phyloP scores from a whole-genome alignment of 345 rosid species.

The Syzygium oleosum region DNA sequence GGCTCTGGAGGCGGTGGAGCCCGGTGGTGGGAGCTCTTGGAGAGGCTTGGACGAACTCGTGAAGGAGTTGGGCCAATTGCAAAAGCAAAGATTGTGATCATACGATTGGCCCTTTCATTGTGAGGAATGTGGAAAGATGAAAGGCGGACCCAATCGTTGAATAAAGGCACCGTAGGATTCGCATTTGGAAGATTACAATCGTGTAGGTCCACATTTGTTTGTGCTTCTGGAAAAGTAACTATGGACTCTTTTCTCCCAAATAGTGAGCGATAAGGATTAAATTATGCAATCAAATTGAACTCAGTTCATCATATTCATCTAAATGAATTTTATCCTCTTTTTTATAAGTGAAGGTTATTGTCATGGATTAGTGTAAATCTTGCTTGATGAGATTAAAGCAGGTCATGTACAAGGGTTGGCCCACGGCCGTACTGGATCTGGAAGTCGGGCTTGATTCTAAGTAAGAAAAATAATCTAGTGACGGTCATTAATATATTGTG shows the following conservation, averaged over 20 bases:
- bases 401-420: background rate
- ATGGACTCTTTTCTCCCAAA: background rate
- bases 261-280: too few relatives aligned
- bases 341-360: background rate
- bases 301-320: background rate
- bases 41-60: slow-evolving; percentile 14
- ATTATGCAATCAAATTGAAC: background rate
- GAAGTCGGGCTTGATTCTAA: too few relatives aligned
- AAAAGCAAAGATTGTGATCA: background rate
- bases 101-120: background rate
- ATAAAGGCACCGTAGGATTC: background rate
- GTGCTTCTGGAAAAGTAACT: background rate
- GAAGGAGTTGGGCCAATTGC: background rate
- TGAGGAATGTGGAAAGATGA: too few relatives aligned
- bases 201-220: fast-evolving
- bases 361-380: background rate
- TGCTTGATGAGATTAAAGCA: too few relatives aligned
- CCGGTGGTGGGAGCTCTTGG: slow-evolving; percentile 39
- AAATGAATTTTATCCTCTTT: background rate
- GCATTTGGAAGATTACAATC: background rate
- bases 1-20: slow-evolving; percentile 5
- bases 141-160: background rate
- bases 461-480: too few relatives aligned
- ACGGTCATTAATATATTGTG: too few relatives aligned
- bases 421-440: background rate